Conservation (phyloP, 23 red algal species). For the Agarophyton chilense region DNA sequence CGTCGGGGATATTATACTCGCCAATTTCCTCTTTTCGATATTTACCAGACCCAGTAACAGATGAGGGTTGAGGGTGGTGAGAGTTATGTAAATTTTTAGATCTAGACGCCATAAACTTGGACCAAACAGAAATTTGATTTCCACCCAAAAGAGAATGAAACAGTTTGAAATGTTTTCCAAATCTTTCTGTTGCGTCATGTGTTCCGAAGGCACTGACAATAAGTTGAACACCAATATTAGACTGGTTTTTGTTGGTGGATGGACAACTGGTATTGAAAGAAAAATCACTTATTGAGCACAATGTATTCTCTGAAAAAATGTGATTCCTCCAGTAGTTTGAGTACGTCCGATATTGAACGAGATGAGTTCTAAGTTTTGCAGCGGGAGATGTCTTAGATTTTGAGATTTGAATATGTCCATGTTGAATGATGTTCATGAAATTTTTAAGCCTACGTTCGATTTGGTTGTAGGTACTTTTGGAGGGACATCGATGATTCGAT, state of each 20-base stretch:
- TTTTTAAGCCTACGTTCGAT: neutral
- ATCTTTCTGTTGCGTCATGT: neutral
- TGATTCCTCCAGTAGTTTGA: neutral
- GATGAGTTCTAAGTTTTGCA: neutral
- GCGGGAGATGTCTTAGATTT: neutral
- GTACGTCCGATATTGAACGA: neutral
- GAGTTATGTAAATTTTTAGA: neutral
- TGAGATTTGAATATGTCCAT: neutral
- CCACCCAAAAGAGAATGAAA: neutral
- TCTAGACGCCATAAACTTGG: neutral
- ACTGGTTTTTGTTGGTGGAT: neutral
- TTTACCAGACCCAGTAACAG: neutral
- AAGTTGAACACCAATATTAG: neutral
- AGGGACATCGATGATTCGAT: neutral
- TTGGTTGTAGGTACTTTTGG: neutral
- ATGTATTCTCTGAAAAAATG: neutral
- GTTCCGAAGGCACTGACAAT: conserved; percentile 5
- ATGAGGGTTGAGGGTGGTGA: too few relatives aligned
- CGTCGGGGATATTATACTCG: neutral
- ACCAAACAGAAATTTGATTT: neutral
- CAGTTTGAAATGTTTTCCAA: neutral
- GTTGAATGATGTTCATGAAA: neutral
- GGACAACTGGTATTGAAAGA: too few relatives aligned
- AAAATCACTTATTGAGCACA: neutral
- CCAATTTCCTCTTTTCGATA: neutral